Evolutionary conservation across 192 early-diverging fungal genomes (phyloP), one percentile per base, ranked within the genome.

Genomic region (Backusella tuberculispora): DNA sequence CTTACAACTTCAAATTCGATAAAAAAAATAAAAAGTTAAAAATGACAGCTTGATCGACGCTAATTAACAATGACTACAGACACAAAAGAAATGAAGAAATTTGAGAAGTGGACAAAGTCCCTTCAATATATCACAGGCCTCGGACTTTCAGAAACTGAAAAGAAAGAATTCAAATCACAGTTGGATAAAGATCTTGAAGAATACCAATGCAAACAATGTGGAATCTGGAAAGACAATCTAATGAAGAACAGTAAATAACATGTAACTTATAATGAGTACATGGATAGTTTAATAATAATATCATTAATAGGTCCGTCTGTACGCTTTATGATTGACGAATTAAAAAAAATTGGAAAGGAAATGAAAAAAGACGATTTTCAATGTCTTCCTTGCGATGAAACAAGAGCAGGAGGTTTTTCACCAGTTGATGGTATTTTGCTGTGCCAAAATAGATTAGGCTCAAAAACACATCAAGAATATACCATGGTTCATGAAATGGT

Each of bases 401-500:
- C 87, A 69, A 86, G 94, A 41, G 89, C 92, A n/a, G 97, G 96
- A 47, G 97, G 96, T 10, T 98, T 95, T 68, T 87, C 92, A 12
- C 92, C 92, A 1, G 86, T 91, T 3, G 80, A 87, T 43, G 93
- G 94, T 47, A 89, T 98, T 69, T 83, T 97, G 26, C 85, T 98
- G 38, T 98, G 97, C 82, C 90, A 95, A 77, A 96, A 97, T 80
- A 84, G 85, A 74, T 84, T 98, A 66, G 80, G 86, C 40, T 86
- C 86, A 45, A 95, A 94, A 78, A 84, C 84, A n/a, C 95, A 95
- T 73, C 85, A 93, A 85, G 95, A 97, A 79, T 92, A 95, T 70
- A 96, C 95, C 3, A 92, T 98, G 87, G 93, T 94, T 7, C 97
- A 98, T 75, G 97, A 98, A 78, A 91, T 95, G 92, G 83, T 95